phyloP scores from a whole-genome alignment of 805 yeast species.

The Lipomyces chichibuensis region DNA sequence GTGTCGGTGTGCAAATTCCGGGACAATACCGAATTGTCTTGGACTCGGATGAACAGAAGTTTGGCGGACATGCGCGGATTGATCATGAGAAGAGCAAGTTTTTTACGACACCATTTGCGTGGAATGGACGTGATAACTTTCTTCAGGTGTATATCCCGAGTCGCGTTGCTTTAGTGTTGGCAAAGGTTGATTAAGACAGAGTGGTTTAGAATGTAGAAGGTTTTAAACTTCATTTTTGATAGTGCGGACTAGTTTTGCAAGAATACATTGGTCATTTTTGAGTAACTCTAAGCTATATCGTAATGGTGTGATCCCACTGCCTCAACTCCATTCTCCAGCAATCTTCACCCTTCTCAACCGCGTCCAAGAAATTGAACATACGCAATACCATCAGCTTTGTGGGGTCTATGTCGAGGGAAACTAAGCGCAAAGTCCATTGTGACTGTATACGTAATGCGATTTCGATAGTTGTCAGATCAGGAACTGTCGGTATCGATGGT shows the following conservation, averaged over 20 bases:
- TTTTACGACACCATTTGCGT: constrained; percentile 70
- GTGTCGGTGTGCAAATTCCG: constrained; percentile 81
- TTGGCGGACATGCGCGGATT: constrained; percentile 79
- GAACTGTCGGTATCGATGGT: no score
- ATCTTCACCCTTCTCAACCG: constrained; percentile 21
- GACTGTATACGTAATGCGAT: background rate
- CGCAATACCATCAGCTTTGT: constrained; percentile 28
- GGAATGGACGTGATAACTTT: constrained; percentile 81
- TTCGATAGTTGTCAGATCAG: background rate
- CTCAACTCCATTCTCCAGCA: constrained; percentile 17
- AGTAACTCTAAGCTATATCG: no score
- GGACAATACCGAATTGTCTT: constrained; percentile 78
- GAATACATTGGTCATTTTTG: background rate
- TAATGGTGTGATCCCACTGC: constrained; percentile 10
- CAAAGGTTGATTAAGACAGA: constrained; percentile 39
- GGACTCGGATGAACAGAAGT: constrained; percentile 68
- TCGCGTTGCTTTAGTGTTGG: constrained; percentile 68
- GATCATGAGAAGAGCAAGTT: constrained; percentile 52
- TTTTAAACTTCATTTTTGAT: background rate
- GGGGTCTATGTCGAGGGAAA: constrained; percentile 16
- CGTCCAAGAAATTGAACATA: constrained; percentile 30
- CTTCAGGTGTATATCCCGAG: constrained; percentile 80
- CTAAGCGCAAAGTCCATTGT: constrained; percentile 14
- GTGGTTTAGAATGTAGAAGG: background rate
- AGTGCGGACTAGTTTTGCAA: background rate